A percentile compares a stretch with the other conserved stretches of the same genome.
Conservation (phyloP, 148 eudicot species). For the Polygonum aviculare region DNA sequence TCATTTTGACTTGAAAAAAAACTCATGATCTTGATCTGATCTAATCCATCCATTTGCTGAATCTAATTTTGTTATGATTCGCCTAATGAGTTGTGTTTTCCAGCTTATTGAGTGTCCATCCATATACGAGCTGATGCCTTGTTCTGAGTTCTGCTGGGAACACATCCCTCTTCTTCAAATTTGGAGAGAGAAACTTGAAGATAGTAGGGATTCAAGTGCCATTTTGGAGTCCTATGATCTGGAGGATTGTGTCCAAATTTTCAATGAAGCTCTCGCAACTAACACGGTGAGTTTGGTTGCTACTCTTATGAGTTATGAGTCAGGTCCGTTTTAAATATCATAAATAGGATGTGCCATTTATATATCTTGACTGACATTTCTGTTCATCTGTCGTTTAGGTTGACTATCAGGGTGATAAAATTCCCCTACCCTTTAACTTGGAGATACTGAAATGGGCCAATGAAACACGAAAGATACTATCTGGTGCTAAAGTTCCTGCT, state of each 20-base stretch:
- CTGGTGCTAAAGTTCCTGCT: slow-evolving; percentile 60
- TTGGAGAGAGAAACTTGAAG: slow-evolving; percentile 61
- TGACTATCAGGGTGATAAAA: slow-evolving; percentile 48
- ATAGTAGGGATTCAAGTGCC: slow-evolving; percentile 38
- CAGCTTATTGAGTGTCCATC: slow-evolving; percentile 98
- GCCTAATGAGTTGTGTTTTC: slow-evolving; percentile 11
- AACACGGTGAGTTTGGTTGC: slow-evolving; percentile 51
- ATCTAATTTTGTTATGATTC: background rate
- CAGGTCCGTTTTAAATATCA: background rate
- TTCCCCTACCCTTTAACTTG: slow-evolving; percentile 73
- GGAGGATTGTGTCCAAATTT: slow-evolving; percentile 54
- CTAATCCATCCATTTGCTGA: background rate
- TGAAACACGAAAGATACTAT: slow-evolving; percentile 64
- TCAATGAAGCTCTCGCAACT: slow-evolving; percentile 50
- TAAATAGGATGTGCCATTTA: background rate
- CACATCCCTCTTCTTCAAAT: slow-evolving; percentile 67
- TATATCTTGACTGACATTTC: background rate
- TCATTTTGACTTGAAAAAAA: background rate
- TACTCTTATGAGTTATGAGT: slow-evolving; percentile 1
- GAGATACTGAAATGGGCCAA: slow-evolving; percentile 81
- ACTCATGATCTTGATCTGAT: background rate
- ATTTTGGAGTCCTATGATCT: slow-evolving; percentile 63
- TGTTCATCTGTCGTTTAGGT: slow-evolving; percentile 30
- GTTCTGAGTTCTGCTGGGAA: slow-evolving; percentile 63
- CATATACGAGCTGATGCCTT: slow-evolving; percentile 90